Conservation (phyloP, 371 early-diverging fungal species). For the Rhizopus sp. region DNA sequence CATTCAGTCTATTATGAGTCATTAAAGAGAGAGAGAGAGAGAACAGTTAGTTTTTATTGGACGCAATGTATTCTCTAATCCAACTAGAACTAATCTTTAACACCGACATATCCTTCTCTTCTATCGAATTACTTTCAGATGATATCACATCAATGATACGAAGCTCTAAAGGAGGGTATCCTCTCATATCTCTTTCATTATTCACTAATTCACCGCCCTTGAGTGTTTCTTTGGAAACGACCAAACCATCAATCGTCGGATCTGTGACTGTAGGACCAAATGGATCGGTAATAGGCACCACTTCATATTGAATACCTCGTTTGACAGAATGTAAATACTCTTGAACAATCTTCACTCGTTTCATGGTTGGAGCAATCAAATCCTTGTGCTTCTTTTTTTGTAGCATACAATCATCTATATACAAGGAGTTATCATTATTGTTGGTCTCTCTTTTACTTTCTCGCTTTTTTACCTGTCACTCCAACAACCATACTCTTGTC, state of each 20-base stretch:
- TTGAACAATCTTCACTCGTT: slow-evolving; percentile 60
- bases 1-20: background rate
- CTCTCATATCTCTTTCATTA: slow-evolving; percentile 52
- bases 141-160: slow-evolving; percentile 78
- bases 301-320: slow-evolving; percentile 53
- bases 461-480: slow-evolving; percentile 65
- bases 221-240: slow-evolving; percentile 88
- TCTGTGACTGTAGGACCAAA: slow-evolving; percentile 90
- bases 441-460: background rate
- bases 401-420: slow-evolving; percentile 72
- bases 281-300: slow-evolving; percentile 78
- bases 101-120: slow-evolving; percentile 45
- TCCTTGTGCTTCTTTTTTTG: slow-evolving; percentile 70
- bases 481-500: slow-evolving; percentile 69
- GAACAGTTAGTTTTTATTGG: background rate
- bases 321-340: slow-evolving; percentile 62
- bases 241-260: slow-evolving; percentile 73
- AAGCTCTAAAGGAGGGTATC: slow-evolving; percentile 61
- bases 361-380: slow-evolving; percentile 69
- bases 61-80: slow-evolving; percentile 54
- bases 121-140: slow-evolving; percentile 35
- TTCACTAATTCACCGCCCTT: slow-evolving; percentile 80
- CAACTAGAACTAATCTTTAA: slow-evolving; percentile 75
- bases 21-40: too few relatives aligned
- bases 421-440: background rate